A percentile compares a stretch with the other conserved stretches of the same genome.
phyloP scores from a whole-genome alignment of 2,329 filamentous ascomycete genomes.

The Neoscytalidium dimidiatum region DNA sequence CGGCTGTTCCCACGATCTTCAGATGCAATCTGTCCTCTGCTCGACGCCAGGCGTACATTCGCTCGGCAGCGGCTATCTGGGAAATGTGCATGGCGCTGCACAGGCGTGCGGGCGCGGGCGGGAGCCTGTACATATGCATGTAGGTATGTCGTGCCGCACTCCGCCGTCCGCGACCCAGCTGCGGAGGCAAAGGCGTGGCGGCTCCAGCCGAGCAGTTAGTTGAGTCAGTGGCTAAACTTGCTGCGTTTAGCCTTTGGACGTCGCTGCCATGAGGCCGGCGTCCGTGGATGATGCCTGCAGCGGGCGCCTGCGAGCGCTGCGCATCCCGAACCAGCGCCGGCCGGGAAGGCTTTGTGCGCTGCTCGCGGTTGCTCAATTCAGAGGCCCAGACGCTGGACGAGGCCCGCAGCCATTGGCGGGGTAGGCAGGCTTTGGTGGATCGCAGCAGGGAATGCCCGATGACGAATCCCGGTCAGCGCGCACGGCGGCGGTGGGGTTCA shows the following conservation, averaged over 20 bases:
- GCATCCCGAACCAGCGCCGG: slow-evolving; percentile 9
- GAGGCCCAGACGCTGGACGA: slow-evolving; percentile 12
- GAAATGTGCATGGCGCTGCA: slow-evolving; percentile 8
- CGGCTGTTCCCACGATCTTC: slow-evolving; percentile 14
- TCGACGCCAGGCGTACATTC: slow-evolving; percentile 15
- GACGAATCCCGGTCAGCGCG: slow-evolving; percentile 14
- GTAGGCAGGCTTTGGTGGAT: slow-evolving; percentile 19
- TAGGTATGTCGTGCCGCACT: slow-evolving; percentile 20
- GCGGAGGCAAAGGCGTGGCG: slow-evolving; percentile 17
- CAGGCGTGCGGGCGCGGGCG: slow-evolving; percentile 14
- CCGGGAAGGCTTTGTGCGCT: slow-evolving; percentile 12
- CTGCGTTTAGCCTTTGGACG: background rate
- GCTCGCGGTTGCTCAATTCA: slow-evolving; percentile 18
- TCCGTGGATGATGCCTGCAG: slow-evolving; percentile 17
- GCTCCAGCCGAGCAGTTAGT: slow-evolving; percentile 15
- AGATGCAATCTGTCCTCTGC: slow-evolving; percentile 16
- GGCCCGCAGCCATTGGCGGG: slow-evolving; percentile 16
- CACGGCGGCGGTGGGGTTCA: slow-evolving; percentile 17
- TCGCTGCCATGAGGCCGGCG: background rate
- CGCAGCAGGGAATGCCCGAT: slow-evolving; percentile 13
- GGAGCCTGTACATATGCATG: slow-evolving; percentile 21
- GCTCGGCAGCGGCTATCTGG: slow-evolving; percentile 15
- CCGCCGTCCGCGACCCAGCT: slow-evolving; percentile 7
- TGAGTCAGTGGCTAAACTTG: slow-evolving; percentile 12
- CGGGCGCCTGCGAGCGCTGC: background rate